These are phyloP conservation scores for Steccherinum ochraceum DNA, from an alignment of 768 basidiomycete genomes.

Conservation along the genomic window DNA sequence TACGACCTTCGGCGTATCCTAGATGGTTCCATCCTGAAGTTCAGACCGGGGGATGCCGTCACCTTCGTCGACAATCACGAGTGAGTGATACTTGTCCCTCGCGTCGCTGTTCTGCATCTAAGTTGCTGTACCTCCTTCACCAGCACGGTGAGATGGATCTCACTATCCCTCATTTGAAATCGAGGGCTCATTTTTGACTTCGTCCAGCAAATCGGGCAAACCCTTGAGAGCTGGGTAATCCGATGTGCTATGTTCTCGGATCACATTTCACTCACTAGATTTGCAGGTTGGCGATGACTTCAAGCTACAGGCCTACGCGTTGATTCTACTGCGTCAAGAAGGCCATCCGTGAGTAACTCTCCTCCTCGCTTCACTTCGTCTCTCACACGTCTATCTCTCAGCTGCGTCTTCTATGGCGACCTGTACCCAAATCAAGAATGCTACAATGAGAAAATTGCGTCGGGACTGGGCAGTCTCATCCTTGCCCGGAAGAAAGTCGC, in stretches of 20 bases:
- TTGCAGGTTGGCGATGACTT: slow-evolving; percentile 60
- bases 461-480: slow-evolving; percentile 49
- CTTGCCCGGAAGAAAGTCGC: slow-evolving; percentile 59
- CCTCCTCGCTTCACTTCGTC: neutral
- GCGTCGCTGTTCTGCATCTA: slow-evolving; percentile 5
- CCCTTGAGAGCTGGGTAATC: slow-evolving; percentile 77
- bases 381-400: slow-evolving; percentile 21
- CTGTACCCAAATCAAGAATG: slow-evolving; percentile 68
- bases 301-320: slow-evolving; percentile 77
- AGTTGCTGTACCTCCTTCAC: neutral
- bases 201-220: slow-evolving; percentile 59
- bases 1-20: slow-evolving; percentile 79
- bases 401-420: slow-evolving; percentile 87
- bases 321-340: slow-evolving; percentile 63
- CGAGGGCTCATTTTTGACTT: neutral
- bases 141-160: slow-evolving; percentile 52
- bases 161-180: neutral
- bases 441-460: slow-evolving; percentile 47
- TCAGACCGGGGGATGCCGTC: slow-evolving; percentile 74
- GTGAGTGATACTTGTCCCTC: slow-evolving; percentile 36
- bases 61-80: slow-evolving; percentile 91
- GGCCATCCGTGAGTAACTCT: slow-evolving; percentile 63
- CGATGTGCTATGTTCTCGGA: neutral
- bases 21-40: slow-evolving; percentile 58
- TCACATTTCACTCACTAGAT: neutral